phyloP scores from a whole-genome alignment of 371 early-diverging fungal genomes.

The Entomophthora muscae region DNA sequence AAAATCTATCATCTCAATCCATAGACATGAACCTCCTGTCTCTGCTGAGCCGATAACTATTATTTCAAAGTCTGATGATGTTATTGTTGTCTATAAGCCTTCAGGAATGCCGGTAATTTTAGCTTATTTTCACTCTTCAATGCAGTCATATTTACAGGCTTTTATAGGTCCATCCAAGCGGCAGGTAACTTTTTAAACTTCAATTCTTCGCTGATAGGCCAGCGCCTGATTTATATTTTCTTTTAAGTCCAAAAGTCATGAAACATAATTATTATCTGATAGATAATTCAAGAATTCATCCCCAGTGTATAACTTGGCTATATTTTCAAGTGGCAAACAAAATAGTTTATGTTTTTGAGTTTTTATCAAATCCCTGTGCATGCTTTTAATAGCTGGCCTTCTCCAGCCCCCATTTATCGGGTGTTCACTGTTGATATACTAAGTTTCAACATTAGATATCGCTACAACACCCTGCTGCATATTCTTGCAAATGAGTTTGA shows the following conservation, averaged over 20 bases:
- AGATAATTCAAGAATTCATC: too few species aligned
- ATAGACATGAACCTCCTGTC: conserved; percentile 92
- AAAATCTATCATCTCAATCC: conserved; percentile 58
- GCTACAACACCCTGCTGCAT: conserved; percentile 66
- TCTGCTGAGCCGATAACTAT: conserved; percentile 36
- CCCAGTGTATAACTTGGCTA: too few species aligned
- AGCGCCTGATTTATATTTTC: neutral
- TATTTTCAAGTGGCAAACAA: too few species aligned
- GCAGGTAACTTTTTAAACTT: conserved; percentile 23
- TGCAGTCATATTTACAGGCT: too few species aligned
- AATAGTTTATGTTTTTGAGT: too few species aligned
- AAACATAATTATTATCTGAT: too few species aligned
- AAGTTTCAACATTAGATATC: conserved; percentile 24
- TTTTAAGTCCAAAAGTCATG: too few species aligned
- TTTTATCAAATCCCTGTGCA: too few species aligned
- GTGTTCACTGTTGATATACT: too few species aligned
- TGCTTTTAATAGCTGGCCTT: too few species aligned
- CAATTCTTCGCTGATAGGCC: neutral
- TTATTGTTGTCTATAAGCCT: conserved; percentile 79
- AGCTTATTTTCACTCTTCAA: too few species aligned
- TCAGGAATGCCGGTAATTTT: conserved; percentile 66
- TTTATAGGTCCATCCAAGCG: conserved; percentile 57
- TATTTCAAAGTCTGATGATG: conserved; percentile 32
- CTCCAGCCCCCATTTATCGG: too few species aligned
- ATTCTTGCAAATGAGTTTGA: conserved; percentile 51